Conservation (phyloP, 2,329 filamentous ascomycete species). For the Neopestalotiopsis clavispora region DNA sequence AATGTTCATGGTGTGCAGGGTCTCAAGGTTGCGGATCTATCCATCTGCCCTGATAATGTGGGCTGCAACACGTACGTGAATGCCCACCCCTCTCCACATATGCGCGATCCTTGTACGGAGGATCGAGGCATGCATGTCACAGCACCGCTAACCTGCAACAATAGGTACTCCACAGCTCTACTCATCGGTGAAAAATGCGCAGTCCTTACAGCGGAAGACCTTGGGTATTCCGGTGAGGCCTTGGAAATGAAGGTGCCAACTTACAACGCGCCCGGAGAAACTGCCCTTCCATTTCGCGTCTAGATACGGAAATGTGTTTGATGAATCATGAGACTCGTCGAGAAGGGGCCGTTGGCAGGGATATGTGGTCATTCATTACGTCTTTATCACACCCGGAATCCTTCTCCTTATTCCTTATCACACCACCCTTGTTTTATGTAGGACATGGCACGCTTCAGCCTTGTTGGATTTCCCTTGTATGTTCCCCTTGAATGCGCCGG, state of each 20-base stretch:
- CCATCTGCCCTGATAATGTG: conserved; percentile 80
- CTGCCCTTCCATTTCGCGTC: conserved; percentile 44
- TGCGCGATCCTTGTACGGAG: not conserved
- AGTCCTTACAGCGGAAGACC: conserved; percentile 71
- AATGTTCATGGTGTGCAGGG: conserved; percentile 80
- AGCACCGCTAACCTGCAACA: not conserved
- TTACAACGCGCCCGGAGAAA: conserved; percentile 62
- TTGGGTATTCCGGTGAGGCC: conserved; percentile 74
- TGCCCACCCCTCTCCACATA: conserved; percentile 20
- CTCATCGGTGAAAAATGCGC: conserved; percentile 79
- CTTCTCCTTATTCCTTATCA: not conserved
- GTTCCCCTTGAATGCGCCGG: not conserved
- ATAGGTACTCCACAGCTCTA: conserved; percentile 69
- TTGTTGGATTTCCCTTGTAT: not conserved
- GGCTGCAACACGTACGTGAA: conserved; percentile 67
- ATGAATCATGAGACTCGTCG: not conserved
- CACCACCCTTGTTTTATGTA: not conserved
- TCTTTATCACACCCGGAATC: not conserved
- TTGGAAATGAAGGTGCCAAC: conserved; percentile 78
- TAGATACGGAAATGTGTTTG: conserved; percentile 29
- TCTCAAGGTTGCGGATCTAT: conserved; percentile 77
- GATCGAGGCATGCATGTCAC: not conserved
- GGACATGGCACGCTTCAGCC: conserved; percentile 2
- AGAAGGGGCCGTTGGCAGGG: not conserved
- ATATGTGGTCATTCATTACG: conserved; percentile 5